Evolutionary conservation across 164 flowering plant species (phyloP).

Genomic region (Taxillus chinensis): DNA sequence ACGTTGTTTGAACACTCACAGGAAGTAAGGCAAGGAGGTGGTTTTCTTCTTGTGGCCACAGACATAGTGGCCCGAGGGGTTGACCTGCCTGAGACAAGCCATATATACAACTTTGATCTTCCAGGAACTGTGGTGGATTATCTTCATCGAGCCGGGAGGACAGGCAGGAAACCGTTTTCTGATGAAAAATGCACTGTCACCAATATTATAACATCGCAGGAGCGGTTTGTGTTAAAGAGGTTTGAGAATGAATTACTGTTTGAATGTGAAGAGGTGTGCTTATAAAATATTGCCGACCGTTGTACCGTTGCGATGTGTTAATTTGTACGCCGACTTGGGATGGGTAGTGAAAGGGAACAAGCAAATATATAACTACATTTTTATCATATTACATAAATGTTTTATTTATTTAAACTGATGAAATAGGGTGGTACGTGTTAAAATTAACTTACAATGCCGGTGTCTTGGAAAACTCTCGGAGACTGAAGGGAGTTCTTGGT

Average conservation of each 20-base stretch:
- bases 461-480: no score
- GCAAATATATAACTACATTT: no score
- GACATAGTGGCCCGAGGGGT: conserved; percentile 92
- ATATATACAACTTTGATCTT: conserved; percentile 85
- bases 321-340: no score
- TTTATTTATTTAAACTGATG: no score
- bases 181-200: conserved; percentile 58
- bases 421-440: no score
- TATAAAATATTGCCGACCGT: conserved; percentile 7
- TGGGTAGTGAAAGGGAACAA: no score
- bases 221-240: conserved; percentile 70
- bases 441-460: no score
- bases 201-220: conserved; percentile 51
- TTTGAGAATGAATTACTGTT: conserved; percentile 81
- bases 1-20: conserved; percentile 11
- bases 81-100: conserved; percentile 87
- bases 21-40: conserved; percentile 68
- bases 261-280: conserved; percentile 48
- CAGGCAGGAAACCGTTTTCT: conserved; percentile 86
- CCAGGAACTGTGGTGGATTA: conserved; percentile 77
- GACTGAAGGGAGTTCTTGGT: no score
- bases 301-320: no score
- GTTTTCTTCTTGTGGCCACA: conserved; percentile 74
- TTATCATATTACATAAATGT: no score
- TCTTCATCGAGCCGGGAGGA: conserved; percentile 94